These are phyloP conservation scores for Orbilia javanica DNA, from an alignment of 2,329 filamentous ascomycete genomes.

Conservation along the genomic window DNA sequence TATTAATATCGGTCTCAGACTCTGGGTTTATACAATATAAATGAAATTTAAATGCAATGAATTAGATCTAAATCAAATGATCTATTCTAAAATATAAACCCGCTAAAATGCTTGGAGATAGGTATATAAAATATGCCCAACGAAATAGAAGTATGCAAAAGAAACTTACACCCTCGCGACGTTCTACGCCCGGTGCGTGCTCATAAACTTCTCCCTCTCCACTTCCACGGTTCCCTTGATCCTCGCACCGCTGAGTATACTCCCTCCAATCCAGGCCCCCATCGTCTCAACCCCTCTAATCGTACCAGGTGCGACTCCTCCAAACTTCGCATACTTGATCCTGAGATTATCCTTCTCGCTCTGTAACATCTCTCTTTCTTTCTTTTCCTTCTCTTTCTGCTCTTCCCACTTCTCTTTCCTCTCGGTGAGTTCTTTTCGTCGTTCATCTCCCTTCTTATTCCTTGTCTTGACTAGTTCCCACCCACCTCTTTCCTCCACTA, in stretches of 20 bases:
- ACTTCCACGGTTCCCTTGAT: slow-evolving; percentile 74
- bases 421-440: slow-evolving; percentile 35
- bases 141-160: slow-evolving; percentile 1
- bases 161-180: slow-evolving; percentile 10
- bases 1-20: too few species aligned
- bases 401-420: slow-evolving; percentile 38
- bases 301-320: slow-evolving; percentile 55
- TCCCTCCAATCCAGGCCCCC: slow-evolving; percentile 75
- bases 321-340: slow-evolving; percentile 47
- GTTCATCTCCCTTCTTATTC: slow-evolving; percentile 29
- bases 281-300: slow-evolving; percentile 71
- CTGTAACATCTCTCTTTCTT: slow-evolving; percentile 42
- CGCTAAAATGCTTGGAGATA: slow-evolving; percentile 34
- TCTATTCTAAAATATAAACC: slow-evolving; percentile 9
- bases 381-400: slow-evolving; percentile 51
- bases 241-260: slow-evolving; percentile 72
- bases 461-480: slow-evolving; percentile 54
- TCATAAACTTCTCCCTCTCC: slow-evolving; percentile 74
- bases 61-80: background rate
- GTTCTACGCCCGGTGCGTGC: slow-evolving; percentile 44
- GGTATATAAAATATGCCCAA: slow-evolving; percentile 1
- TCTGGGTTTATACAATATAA: too few species aligned
- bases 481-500: slow-evolving; percentile 81
- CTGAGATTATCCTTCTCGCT: slow-evolving; percentile 54
- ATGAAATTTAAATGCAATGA: background rate